Percentiles rank a stretch among this genome's conserved stretches.
Evolutionary conservation across 2,329 filamentous ascomycete genomes (phyloP).

Genomic region (Trichophyton verrucosum): DNA sequence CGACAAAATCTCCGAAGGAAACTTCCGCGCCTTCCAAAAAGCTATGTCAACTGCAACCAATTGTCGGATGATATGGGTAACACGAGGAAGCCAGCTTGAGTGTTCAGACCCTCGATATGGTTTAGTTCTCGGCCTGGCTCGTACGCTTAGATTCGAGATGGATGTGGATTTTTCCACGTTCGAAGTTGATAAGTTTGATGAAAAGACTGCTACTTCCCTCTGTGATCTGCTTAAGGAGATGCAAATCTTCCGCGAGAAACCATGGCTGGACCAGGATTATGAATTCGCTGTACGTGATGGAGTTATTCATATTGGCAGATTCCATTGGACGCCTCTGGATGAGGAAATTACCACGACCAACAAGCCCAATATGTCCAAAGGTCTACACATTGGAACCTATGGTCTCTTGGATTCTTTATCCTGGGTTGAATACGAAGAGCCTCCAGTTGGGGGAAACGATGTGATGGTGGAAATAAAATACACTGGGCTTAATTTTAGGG

Average conservation of each 20-base stretch:
- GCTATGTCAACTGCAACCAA: not conserved
- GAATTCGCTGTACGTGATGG: conserved; percentile 5
- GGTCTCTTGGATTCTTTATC: not conserved
- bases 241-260: no score
- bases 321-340: conserved; percentile 6
- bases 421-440: not conserved
- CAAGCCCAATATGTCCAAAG: not conserved
- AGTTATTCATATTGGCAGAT: not conserved
- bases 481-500: not conserved
- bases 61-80: conserved; percentile 10
- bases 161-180: conserved; percentile 4
- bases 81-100: not conserved
- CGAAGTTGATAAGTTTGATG: conserved; percentile 5
- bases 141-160: conserved; percentile 6
- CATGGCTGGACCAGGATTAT: not conserved
- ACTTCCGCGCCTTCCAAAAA: conserved; percentile 13
- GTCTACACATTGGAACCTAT: not conserved
- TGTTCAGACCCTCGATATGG: conserved; percentile 7
- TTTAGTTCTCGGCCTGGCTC: conserved; percentile 2
- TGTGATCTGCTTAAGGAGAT: not conserved
- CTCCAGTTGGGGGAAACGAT: not conserved
- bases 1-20: not conserved
- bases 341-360: not conserved
- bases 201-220: not conserved
- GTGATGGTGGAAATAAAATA: not conserved